Evolutionary conservation across 2,329 filamentous ascomycete species (phyloP).

Genomic region (Fusarium chaquense): DNA sequence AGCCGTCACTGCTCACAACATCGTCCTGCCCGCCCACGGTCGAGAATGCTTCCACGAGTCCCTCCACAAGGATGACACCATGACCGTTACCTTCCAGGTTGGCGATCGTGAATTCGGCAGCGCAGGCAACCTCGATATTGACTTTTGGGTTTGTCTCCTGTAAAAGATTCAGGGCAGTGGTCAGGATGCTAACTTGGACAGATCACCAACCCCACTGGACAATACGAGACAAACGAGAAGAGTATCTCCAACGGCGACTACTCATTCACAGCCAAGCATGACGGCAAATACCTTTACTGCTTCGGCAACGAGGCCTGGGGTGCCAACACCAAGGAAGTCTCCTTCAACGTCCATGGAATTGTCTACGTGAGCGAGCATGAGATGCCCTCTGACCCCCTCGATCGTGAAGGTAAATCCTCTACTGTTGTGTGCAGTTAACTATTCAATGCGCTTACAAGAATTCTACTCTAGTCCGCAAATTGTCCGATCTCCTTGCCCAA

Average conservation of each 20-base stretch:
- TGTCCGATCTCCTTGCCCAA: constrained; percentile 87
- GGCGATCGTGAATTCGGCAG: constrained; percentile 96
- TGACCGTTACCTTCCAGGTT: constrained; percentile 99
- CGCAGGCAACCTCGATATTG: constrained; percentile 93
- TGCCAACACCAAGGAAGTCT: constrained; percentile 95
- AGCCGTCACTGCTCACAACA: constrained; percentile 87
- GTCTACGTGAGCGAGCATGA: constrained; percentile 96
- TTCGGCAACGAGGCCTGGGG: constrained; percentile 99
- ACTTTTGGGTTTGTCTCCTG: constrained; percentile 85
- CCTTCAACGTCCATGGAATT: constrained; percentile 98
- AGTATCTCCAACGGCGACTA: constrained; percentile 90
- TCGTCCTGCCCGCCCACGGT: constrained; percentile 91
- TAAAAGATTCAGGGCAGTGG: not conserved
- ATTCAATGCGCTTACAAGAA: constrained; percentile 2
- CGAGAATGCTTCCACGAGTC: constrained; percentile 97
- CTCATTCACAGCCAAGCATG: constrained; percentile 84
- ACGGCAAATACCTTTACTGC: constrained; percentile 96
- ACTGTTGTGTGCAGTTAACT: not conserved
- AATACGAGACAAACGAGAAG: constrained; percentile 84
- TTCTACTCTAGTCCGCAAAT: constrained; percentile 72
- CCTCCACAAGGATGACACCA: constrained; percentile 93
- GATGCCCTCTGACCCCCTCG: constrained; percentile 85
- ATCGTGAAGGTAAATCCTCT: constrained; percentile 78
- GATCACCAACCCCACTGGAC: constrained; percentile 82
- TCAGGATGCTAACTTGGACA: constrained; percentile 50